Conservation (phyloP, 148 eudicot genomes). For the Silene uniflora region DNA sequence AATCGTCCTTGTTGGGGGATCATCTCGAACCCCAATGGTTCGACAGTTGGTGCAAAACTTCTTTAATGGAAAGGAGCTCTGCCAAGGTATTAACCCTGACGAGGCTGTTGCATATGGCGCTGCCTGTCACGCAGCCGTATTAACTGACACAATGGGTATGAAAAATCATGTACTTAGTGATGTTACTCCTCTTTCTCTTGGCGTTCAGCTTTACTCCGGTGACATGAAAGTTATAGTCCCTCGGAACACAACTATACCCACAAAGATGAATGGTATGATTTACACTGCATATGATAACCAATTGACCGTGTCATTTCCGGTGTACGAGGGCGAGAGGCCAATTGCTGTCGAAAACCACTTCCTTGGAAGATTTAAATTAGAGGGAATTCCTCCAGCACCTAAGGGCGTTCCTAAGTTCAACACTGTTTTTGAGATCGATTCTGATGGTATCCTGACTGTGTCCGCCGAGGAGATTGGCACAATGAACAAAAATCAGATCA, state of each 20-base stretch:
- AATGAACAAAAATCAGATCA: slow-evolving; percentile 6
- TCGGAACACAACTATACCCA: slow-evolving; percentile 6
- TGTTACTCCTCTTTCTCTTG: slow-evolving; percentile 19
- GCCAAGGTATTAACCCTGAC: slow-evolving; percentile 15
- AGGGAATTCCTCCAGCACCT: not conserved
- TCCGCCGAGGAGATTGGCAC: not conserved
- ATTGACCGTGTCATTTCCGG: not conserved
- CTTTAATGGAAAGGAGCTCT: slow-evolving; percentile 18
- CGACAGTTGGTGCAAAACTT: not conserved
- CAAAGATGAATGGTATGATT: not conserved
- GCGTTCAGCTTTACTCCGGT: not conserved
- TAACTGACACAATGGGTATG: not conserved
- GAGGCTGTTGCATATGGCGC: slow-evolving; percentile 21
- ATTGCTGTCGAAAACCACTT: not conserved
- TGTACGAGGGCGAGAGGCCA: slow-evolving; percentile 9
- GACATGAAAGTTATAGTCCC: not conserved
- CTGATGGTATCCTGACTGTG: slow-evolving; percentile 10
- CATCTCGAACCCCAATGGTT: slow-evolving; percentile 14
- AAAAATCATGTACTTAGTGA: slow-evolving; percentile 7
- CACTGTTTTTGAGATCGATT: not conserved
- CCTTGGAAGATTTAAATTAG: not conserved
- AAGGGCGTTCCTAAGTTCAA: not conserved
- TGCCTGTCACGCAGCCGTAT: slow-evolving; percentile 15
- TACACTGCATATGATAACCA: not conserved
- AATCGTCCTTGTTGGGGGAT: slow-evolving; percentile 21